Evolutionary conservation across 73 alveolate species (phyloP).

Genomic region (Diophrys appendiculata): DNA sequence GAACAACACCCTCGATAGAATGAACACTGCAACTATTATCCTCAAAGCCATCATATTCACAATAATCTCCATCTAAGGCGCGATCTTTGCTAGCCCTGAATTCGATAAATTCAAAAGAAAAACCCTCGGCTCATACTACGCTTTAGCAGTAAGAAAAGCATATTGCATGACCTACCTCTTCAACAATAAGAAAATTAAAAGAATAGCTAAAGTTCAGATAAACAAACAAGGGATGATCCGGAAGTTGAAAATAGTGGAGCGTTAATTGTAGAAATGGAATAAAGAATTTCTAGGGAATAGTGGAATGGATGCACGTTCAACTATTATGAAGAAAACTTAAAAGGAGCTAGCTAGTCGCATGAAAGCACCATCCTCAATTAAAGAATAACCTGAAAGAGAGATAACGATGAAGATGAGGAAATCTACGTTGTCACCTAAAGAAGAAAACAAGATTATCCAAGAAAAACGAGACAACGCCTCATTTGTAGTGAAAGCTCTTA

Average conservation of each 20-base stretch:
- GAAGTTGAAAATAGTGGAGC: constrained; percentile 8
- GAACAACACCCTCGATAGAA: not conserved
- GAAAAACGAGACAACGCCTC: constrained; percentile 9
- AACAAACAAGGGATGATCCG: constrained; percentile 3
- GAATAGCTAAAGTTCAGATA: not conserved
- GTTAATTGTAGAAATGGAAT: constrained; percentile 15
- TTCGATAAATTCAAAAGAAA: not conserved
- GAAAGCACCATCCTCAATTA: too few relatives aligned
- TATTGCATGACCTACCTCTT: constrained; percentile 18
- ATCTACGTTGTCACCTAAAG: constrained; percentile 11
- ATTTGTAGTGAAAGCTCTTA: constrained; percentile 10
- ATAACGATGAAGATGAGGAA: not conserved
- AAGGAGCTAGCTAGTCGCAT: not conserved
- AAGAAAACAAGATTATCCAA: not conserved
- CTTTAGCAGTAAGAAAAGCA: constrained; percentile 2
- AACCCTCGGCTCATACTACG: not conserved
- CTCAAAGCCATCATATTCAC: constrained; percentile 7
- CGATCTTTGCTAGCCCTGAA: constrained; percentile 1
- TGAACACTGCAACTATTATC: constrained; percentile 2
- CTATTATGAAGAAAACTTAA: constrained; percentile 8
- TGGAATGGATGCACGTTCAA: too few relatives aligned
- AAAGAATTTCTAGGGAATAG: too few relatives aligned
- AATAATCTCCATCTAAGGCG: constrained; percentile 1
- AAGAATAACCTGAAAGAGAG: not conserved
- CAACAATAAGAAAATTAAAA: constrained; percentile 15